These are phyloP conservation scores for Physcomitrium patens DNA, from an alignment of 225 moss, liverwort and hornwort genomes.

Conservation along the genomic window DNA sequence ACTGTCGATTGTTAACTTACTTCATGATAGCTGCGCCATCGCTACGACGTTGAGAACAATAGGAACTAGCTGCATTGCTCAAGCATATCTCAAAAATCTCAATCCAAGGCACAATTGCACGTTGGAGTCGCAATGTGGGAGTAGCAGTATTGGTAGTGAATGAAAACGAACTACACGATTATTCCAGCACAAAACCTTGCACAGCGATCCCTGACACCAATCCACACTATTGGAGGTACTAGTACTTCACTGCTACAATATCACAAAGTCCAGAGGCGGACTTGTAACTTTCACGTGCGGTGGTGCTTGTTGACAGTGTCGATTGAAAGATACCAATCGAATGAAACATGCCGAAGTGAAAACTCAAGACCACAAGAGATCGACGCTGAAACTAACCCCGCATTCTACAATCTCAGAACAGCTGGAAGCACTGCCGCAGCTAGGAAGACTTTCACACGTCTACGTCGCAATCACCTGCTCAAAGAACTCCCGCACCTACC, in stretches of 20 bases:
- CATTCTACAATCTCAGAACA: slow-evolving; percentile 31
- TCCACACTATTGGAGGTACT: not conserved
- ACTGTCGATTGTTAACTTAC: no score
- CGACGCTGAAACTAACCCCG: not conserved
- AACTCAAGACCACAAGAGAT: not conserved
- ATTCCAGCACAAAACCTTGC: no score
- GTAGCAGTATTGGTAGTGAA: no score
- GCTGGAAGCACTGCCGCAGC: slow-evolving; percentile 31
- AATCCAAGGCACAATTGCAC: no score
- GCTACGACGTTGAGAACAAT: no score
- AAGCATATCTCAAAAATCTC: no score
- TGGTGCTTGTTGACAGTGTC: not conserved
- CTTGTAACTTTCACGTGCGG: not conserved
- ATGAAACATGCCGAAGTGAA: not conserved
- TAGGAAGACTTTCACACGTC: slow-evolving; percentile 28
- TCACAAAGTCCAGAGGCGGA: not conserved
- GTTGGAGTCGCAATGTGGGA: no score
- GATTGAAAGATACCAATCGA: not conserved
- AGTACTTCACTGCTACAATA: not conserved
- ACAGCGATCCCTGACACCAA: not conserved
- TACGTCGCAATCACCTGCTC: slow-evolving; percentile 39
- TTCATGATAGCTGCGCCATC: no score
- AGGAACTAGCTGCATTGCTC: no score
- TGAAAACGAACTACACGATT: no score
- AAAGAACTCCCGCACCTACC: slow-evolving; percentile 39